Base-by-base conservation (phyloP, 1,284 basidiomycete species). In the Coriolopsis trogii region DNA sequence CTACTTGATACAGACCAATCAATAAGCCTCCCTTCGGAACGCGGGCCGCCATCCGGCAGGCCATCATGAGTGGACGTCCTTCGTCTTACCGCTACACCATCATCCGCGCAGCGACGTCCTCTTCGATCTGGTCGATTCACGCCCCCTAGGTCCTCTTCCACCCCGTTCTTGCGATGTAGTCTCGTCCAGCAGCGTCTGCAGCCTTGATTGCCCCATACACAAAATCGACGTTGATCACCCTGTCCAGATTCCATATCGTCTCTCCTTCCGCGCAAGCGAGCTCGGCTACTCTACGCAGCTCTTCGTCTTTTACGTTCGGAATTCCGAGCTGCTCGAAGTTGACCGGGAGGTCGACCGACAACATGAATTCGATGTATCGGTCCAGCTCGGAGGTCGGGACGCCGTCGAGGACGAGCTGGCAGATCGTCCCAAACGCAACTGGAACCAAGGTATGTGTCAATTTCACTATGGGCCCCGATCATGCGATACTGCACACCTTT, bases 221-320 rank as follows among this genome's bases (percentile, higher is more conserved):
- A 39, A 66, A 51, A 34, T 67, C 65, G 25, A 61, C 59, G 49
- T 58, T 68, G 51, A 70, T 66, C 15, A 67, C 60, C 16, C 55
- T 39, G 50, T 69, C 66, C 57, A 70, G 61, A 37, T 68, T 69
- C 69, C 69, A 70, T 47, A 70, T 70, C 24, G 69, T 70, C 62
- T 70, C 69, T 31, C 61, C 61, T 15, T 58, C 57, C 15, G 64
- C 60, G 46, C 63, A 65, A 13, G 68, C 60, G 10, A 68, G 58
- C 51, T 58, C 56, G 2, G 69, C 69, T 34, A 70, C 69, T 9
- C 52, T 53, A 9, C 62, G 54, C 7, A 70, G 54, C 42, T 69
- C 62, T 20, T 64, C 66, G 53, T 69, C 65, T 21, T 60, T 67
- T 25, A 66, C 68, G 26, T 65, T 49, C 9, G 62, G 63, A 48